phyloP scores from a whole-genome alignment of 352 stramenopile genomes.

The Phytophthora multivora region DNA sequence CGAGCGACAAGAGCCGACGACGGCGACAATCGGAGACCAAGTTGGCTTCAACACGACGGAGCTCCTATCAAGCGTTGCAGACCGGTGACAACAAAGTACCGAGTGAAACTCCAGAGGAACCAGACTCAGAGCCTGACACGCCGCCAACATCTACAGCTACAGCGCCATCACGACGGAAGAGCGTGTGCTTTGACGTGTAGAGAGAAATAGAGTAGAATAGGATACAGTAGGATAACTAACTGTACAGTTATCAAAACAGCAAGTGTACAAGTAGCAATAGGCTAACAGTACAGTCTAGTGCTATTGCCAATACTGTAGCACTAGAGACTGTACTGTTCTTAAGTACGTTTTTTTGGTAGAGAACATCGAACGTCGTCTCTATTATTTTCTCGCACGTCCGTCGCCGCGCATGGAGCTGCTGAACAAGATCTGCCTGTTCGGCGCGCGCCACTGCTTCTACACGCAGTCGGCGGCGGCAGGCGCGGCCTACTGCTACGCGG shows the following conservation, averaged over 20 bases:
- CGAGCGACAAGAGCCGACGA: constrained; percentile 14
- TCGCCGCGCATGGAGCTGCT: constrained; percentile 50
- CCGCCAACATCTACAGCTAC: not conserved
- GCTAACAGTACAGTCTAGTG: too few relatives aligned
- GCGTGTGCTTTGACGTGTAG: constrained; percentile 45
- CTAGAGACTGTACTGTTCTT: not conserved
- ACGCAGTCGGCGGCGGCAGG: constrained; percentile 67
- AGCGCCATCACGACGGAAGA: constrained; percentile 29
- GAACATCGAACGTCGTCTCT: constrained; percentile 1
- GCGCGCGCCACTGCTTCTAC: constrained; percentile 78
- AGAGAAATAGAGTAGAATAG: constrained; percentile 20
- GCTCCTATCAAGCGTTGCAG: constrained; percentile 11
- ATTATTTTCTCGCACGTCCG: not conserved
- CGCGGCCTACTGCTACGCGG: constrained; percentile 72
- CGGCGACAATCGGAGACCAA: constrained; percentile 3
- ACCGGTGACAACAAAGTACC: not conserved
- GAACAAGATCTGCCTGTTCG: constrained; percentile 76
- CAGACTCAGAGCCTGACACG: constrained; percentile 18
- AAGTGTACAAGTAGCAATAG: constrained; percentile 18
- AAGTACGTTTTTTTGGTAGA: constrained; percentile 2
- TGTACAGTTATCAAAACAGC: too few relatives aligned
- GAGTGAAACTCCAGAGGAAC: constrained; percentile 6
- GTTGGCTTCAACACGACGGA: not conserved
- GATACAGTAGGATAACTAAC: too few relatives aligned
- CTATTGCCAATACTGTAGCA: too few relatives aligned